These are phyloP conservation scores for Davidsoniella eucalypti DNA, from an alignment of 2,329 filamentous ascomycete species.

Conservation along the genomic window DNA sequence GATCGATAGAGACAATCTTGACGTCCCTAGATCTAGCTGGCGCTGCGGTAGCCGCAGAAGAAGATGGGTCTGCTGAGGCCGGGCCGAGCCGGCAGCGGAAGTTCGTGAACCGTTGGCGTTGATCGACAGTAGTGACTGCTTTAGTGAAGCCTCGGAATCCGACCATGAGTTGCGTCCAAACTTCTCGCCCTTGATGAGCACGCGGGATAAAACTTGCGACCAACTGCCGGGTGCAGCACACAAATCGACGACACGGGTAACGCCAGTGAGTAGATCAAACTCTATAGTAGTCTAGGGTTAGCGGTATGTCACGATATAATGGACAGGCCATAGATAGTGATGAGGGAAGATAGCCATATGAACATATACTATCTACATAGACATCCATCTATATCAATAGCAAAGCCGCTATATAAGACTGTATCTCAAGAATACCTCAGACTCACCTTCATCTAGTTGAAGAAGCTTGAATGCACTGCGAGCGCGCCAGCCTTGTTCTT, in stretches of 20 bases:
- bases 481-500: slow-evolving; percentile 97
- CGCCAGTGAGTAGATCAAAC: slow-evolving; percentile 82
- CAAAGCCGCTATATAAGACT: not conserved
- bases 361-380: not conserved
- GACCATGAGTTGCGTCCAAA: slow-evolving; percentile 79
- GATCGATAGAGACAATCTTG: slow-evolving; percentile 87
- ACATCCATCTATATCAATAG: not conserved
- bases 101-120: slow-evolving; percentile 9
- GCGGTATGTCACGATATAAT: not conserved
- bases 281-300: slow-evolving; percentile 31
- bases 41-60: slow-evolving; percentile 21
- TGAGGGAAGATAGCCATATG: not conserved
- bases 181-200: slow-evolving; percentile 83
- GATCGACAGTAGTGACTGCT: slow-evolving; percentile 11
- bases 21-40: slow-evolving; percentile 14
- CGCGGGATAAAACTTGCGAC: slow-evolving; percentile 89
- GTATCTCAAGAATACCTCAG: not conserved
- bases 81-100: not conserved
- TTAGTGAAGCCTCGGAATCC: slow-evolving; percentile 55
- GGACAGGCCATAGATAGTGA: not conserved
- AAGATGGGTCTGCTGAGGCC: slow-evolving; percentile 37
- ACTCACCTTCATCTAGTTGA: slow-evolving; percentile 65
- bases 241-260: slow-evolving; percentile 85
- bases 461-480: slow-evolving; percentile 93
- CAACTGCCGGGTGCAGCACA: slow-evolving; percentile 93